A percentile compares a stretch with the other conserved stretches of the same genome.
These are phyloP conservation scores for Pittosporum tobira DNA, from an alignment of 129 eudicot species.

Conservation along the genomic window DNA sequence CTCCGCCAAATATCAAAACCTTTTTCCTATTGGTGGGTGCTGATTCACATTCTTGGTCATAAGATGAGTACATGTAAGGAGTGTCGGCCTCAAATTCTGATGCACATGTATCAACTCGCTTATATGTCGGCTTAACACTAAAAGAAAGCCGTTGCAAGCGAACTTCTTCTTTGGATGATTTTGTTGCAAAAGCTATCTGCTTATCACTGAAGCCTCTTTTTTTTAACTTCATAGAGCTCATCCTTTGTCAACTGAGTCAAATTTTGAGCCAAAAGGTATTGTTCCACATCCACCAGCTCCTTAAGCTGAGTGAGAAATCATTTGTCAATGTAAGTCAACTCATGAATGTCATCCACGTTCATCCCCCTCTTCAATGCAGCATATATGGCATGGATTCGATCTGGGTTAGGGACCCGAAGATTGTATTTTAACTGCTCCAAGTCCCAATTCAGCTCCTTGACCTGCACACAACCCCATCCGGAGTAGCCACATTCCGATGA, in stretches of 20 bases:
- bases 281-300: constrained; percentile 79
- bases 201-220: constrained; percentile 85
- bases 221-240: constrained; percentile 66
- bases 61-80: constrained; percentile 91
- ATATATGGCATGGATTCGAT: constrained; percentile 79
- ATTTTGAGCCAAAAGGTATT: constrained; percentile 40
- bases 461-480: constrained; percentile 86
- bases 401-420: constrained; percentile 80
- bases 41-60: constrained; percentile 56
- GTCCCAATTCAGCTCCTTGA: constrained; percentile 86
- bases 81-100: constrained; percentile 95
- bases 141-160: constrained; percentile 51
- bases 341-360: constrained; percentile 83
- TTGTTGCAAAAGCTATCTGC: constrained; percentile 82
- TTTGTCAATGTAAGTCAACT: constrained; percentile 56
- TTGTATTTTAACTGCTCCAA: constrained; percentile 77
- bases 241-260: constrained; percentile 55
- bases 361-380: constrained; percentile 88
- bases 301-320: constrained; percentile 90
- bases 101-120: constrained; percentile 93
- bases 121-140: constrained; percentile 71
- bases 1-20: constrained; percentile 85
- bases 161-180: constrained; percentile 56
- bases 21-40: constrained; percentile 72
- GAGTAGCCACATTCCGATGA: constrained; percentile 73